phyloP scores from a whole-genome alignment of 2,329 filamentous ascomycete species.

The Calonectria pauciramosa region DNA sequence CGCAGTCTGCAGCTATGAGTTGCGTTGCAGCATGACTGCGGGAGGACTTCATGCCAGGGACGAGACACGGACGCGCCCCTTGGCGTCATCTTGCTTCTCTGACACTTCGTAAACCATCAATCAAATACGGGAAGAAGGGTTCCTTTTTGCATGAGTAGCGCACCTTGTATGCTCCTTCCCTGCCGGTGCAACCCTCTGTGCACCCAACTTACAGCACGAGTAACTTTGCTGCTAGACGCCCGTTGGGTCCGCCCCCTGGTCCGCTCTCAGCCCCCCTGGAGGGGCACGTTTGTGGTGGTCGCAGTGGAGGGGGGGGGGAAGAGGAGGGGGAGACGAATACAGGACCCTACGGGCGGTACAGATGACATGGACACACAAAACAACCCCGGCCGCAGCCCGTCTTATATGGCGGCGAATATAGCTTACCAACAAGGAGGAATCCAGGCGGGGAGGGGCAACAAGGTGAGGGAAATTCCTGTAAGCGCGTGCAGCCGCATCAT shows the following conservation, averaged over 20 bases:
- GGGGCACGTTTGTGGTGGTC: neutral
- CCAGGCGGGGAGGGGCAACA: neutral
- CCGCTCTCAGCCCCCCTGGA: neutral
- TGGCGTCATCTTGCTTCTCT: constrained; percentile 10
- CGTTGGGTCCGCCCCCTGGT: neutral
- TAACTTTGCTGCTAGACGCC: neutral
- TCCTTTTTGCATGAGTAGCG: constrained; percentile 9
- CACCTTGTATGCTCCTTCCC: constrained; percentile 6
- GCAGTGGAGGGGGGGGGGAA: neutral
- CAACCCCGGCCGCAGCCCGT: neutral
- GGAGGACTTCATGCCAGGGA: constrained; percentile 22
- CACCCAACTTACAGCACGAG: constrained; percentile 1
- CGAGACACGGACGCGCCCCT: constrained; percentile 1
- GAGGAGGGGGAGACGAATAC: neutral
- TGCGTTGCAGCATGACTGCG: constrained; percentile 8
- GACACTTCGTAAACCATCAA: neutral
- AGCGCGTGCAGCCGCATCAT: constrained; percentile 14
- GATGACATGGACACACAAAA: neutral
- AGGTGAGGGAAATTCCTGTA: constrained; percentile 10
- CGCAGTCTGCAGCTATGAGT: constrained; percentile 16
- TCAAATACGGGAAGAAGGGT: constrained; percentile 15
- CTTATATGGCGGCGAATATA: constrained; percentile 19
- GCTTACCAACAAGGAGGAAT: neutral
- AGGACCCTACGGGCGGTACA: neutral
- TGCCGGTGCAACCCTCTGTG: constrained; percentile 9